These are phyloP conservation scores for Moesziomyces antarcticus DNA, from an alignment of 1,284 basidiomycete species.

Conservation along the genomic window DNA sequence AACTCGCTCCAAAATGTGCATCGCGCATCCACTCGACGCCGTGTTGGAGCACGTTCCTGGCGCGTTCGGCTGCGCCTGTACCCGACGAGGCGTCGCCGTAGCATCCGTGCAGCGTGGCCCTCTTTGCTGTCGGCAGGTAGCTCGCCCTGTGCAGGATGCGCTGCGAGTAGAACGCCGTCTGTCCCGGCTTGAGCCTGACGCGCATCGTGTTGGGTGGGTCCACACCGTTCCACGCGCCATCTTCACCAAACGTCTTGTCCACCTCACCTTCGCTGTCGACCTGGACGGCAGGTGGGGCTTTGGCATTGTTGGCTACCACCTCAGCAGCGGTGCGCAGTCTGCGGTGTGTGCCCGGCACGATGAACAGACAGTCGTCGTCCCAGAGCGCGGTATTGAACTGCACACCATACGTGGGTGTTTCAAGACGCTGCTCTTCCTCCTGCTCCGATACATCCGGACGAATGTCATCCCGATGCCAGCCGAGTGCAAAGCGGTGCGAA, in stretches of 20 bases:
- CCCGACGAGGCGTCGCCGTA: constrained; percentile 71
- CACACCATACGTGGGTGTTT: constrained; percentile 76
- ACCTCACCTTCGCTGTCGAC: constrained; percentile 10
- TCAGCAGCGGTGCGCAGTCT: constrained; percentile 75
- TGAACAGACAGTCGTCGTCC: constrained; percentile 78
- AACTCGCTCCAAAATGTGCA: constrained; percentile 71
- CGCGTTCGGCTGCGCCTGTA: constrained; percentile 70
- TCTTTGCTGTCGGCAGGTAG: constrained; percentile 73
- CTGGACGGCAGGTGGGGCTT: constrained; percentile 30
- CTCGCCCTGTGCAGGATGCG: constrained; percentile 81
- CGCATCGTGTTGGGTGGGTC: constrained; percentile 73
- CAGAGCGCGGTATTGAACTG: constrained; percentile 88
- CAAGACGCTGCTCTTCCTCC: constrained; percentile 75
- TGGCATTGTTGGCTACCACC: constrained; percentile 42
- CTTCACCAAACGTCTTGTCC: constrained; percentile 63
- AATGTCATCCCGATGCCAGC: constrained; percentile 86
- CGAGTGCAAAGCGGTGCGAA: constrained; percentile 77
- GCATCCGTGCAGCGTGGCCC: constrained; percentile 80
- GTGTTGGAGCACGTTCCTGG: constrained; percentile 80
- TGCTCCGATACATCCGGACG: constrained; percentile 74
- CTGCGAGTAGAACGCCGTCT: constrained; percentile 84
- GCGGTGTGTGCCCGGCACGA: constrained; percentile 79
- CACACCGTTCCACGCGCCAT: constrained; percentile 73
- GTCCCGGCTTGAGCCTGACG: constrained; percentile 76
- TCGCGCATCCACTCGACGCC: constrained; percentile 80